A percentile compares a stretch with the other conserved stretches of the same genome.
Conservation (phyloP, 73 alveolate genomes). For the Halteria grandinella region DNA sequence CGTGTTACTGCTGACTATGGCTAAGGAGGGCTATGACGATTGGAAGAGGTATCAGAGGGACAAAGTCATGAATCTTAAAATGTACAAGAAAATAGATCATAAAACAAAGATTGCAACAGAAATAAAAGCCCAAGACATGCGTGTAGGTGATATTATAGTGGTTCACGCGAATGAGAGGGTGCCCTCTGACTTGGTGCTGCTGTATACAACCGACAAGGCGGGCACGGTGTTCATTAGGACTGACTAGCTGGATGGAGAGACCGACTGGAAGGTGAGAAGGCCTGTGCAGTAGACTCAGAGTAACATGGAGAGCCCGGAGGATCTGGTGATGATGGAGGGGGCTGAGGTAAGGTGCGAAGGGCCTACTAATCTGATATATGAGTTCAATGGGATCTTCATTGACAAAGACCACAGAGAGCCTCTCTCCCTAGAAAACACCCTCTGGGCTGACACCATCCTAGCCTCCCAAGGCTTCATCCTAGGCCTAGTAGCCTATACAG, state of each 20-base stretch:
- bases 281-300: slow-evolving; percentile 79
- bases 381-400: slow-evolving; percentile 65
- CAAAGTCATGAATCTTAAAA: slow-evolving; percentile 79
- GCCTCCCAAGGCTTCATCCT: slow-evolving; percentile 79
- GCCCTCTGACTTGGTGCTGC: slow-evolving; percentile 95
- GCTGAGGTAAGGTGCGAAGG: slow-evolving; percentile 70
- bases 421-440: slow-evolving; percentile 76
- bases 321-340: slow-evolving; percentile 28
- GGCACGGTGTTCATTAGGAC: slow-evolving; percentile 86
- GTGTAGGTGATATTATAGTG: slow-evolving; percentile 82
- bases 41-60: slow-evolving; percentile 87
- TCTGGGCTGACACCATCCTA: slow-evolving; percentile 88
- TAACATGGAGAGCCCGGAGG: slow-evolving; percentile 10
- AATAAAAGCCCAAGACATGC: slow-evolving; percentile 47
- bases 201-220: slow-evolving; percentile 83
- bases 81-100: slow-evolving; percentile 58
- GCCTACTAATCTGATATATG: slow-evolving; percentile 67
- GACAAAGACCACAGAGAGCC: slow-evolving; percentile 30
- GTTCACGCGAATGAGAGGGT: slow-evolving; percentile 84
- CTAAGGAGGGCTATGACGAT: slow-evolving; percentile 94
- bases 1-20: slow-evolving; percentile 88
- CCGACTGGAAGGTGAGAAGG: slow-evolving; percentile 94
- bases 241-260: slow-evolving; percentile 93
- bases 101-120: slow-evolving; percentile 6
- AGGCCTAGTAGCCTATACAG: slow-evolving; percentile 90